These are phyloP conservation scores for Singerocomus inundabilis DNA, from an alignment of 1,284 basidiomycete genomes.

Conservation along the genomic window DNA sequence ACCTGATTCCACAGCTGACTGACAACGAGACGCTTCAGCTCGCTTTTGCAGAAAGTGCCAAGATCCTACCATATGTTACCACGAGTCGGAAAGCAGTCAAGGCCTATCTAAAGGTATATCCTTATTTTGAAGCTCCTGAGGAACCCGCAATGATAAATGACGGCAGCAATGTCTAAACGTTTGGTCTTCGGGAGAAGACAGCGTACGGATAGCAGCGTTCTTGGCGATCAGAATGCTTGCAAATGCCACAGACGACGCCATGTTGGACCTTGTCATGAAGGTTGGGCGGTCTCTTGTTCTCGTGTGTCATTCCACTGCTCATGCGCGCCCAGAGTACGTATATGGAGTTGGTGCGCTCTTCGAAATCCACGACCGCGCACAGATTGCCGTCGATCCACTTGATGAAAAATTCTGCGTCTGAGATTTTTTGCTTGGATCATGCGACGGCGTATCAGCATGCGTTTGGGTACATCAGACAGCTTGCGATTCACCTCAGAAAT, in stretches of 20 bases:
- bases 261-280: constrained; percentile 86
- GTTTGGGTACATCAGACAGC: constrained; percentile 94
- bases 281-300: constrained; percentile 43
- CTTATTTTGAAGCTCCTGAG: background rate
- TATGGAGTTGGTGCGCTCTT: constrained; percentile 77
- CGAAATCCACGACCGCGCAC: constrained; percentile 81
- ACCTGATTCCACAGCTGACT: constrained; percentile 77
- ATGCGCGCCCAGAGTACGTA: constrained; percentile 67
- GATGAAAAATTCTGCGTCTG: constrained; percentile 97
- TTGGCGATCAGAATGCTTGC: constrained; percentile 84
- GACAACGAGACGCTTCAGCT: constrained; percentile 67
- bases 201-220: constrained; percentile 85
- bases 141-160: background rate
- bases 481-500: constrained; percentile 91
- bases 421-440: constrained; percentile 83
- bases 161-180: constrained; percentile 73
- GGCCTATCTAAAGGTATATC: constrained; percentile 78
- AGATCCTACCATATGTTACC: constrained; percentile 83
- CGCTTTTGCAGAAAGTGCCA: constrained; percentile 79
- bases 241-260: constrained; percentile 75
- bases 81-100: constrained; percentile 83
- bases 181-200: constrained; percentile 84
- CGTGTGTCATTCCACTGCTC: constrained; percentile 3
- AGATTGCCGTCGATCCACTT: constrained; percentile 93
- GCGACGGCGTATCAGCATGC: constrained; percentile 87